phyloP scores from a whole-genome alignment of 306 rosid genomes.

The Oemleria cerasiformis region DNA sequence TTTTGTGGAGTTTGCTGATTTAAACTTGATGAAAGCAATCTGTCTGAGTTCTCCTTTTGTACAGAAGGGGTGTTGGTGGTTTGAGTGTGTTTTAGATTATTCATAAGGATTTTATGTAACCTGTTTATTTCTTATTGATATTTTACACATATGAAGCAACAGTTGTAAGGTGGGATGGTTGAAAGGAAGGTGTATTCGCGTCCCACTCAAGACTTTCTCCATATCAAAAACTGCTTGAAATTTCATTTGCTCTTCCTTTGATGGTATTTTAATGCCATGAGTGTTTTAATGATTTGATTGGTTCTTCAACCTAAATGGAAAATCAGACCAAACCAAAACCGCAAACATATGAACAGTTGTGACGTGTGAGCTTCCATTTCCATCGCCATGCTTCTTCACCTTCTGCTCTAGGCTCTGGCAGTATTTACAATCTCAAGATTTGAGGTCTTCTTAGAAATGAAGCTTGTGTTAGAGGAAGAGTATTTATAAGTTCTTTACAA shows the following conservation, averaged over 20 bases:
- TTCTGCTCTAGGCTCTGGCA: too few species aligned
- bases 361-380: too few species aligned
- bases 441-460: too few species aligned
- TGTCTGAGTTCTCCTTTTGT: slow-evolving; percentile 24
- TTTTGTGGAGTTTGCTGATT: slow-evolving; percentile 19
- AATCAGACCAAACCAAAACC: background rate
- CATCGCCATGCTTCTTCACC: too few species aligned
- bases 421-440: too few species aligned
- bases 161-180: background rate
- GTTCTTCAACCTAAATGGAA: background rate
- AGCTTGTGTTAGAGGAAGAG: too few species aligned
- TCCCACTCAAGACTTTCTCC: background rate
- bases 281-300: background rate
- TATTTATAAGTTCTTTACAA: too few species aligned
- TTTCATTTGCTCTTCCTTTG: background rate
- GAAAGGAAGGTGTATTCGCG: background rate
- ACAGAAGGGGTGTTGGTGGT: slow-evolving; percentile 20
- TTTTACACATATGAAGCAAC: slow-evolving; percentile 3
- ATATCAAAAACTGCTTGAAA: background rate
- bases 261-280: background rate
- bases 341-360: too few species aligned
- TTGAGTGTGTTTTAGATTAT: slow-evolving; percentile 29
- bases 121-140: background rate
- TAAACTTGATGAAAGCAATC: slow-evolving; percentile 19
- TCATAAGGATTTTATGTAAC: slow-evolving; percentile 16